Conservation (phyloP, 352 stramenopile genomes). For the Phytophthora pseudosyringae region DNA sequence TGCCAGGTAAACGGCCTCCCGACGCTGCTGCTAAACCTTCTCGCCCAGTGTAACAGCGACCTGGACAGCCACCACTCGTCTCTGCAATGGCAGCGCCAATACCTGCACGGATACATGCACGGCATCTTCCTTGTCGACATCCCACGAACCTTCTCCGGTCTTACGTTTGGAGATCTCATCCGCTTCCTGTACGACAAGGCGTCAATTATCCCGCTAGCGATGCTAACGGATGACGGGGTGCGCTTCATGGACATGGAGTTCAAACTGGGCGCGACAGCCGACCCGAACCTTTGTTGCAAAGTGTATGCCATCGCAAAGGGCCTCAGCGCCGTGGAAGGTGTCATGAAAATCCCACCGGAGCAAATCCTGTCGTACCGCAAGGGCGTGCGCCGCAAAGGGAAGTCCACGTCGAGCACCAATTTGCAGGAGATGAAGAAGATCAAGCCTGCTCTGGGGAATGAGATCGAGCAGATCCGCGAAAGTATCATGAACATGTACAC, state of each 20-base stretch:
- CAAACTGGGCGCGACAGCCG: conserved; percentile 73
- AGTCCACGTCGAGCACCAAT: conserved; percentile 39
- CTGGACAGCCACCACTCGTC: conserved; percentile 58
- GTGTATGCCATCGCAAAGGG: conserved; percentile 77
- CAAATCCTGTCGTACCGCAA: conserved; percentile 83
- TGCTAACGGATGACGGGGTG: conserved; percentile 70
- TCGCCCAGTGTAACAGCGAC: conserved; percentile 61
- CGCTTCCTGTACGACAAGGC: conserved; percentile 83
- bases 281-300: conserved; percentile 83
- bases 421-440: conserved; percentile 53
- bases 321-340: conserved; percentile 56
- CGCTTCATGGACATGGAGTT: conserved; percentile 82
- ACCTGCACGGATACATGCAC: conserved; percentile 75
- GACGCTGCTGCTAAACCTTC: conserved; percentile 72
- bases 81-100: conserved; percentile 70
- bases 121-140: conserved; percentile 82
- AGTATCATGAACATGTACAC: conserved; percentile 65
- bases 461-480: conserved; percentile 66
- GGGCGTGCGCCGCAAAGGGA: conserved; percentile 66
- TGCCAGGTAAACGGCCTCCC: conserved; percentile 72
- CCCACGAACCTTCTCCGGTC: conserved; percentile 74
- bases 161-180: conserved; percentile 83
- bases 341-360: conserved; percentile 70
- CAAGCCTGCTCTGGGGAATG: conserved; percentile 61
- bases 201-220: conserved; percentile 65